Evolutionary conservation across 805 yeast species (phyloP), one percentile per base, ranked within the genome.

Genomic region (Schwanniomyces occidentalis): DNA sequence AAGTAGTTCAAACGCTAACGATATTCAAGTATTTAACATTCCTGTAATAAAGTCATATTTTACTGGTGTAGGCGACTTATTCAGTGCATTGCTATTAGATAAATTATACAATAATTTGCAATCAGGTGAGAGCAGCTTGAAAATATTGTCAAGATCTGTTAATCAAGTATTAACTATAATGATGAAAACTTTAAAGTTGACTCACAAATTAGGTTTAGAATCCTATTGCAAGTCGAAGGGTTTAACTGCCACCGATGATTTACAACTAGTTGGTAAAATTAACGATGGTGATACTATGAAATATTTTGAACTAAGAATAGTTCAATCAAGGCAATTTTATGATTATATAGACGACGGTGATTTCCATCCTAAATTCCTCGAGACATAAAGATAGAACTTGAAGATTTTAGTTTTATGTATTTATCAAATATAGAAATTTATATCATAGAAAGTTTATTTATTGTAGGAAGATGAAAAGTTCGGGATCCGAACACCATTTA

Each of bases 11-110:
- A 26, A 25, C 13, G 32, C 33, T 4, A 53, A 46, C 6, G 17
- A 26, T 3, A 45, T 62, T 2, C 32, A 48, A 4, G 31, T 63
- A 30, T 79, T 75, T 48, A 69, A 71, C 44, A 71, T 84, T 9
- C 83, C 85, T 2, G 65, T 71, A 22, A 75, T 87, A 26, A 78
- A 82, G 35, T 81, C 91, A 4, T 88, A 91, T 56, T 91, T 90
- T 61, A 87, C 96, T 0, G 98, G 98, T 2, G 95, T 93, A 0
- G 98, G 98, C 5, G 98, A 90, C 51, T 60, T 90, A 26, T 90
- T 91, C 49, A 82, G 95, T 0, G 91, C 95, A 0, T 57, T 90
- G 24, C 56, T 89, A 20, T 48, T 86, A 5, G 95, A 84, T 56
- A 73, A 85, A 45, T 63, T 81, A 18, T 65, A 58, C 46, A 55